Percentiles rank a stretch among this genome's conserved stretches.
Conservation (phyloP, 1,284 basidiomycete species). For the Tausonia pullulans region DNA sequence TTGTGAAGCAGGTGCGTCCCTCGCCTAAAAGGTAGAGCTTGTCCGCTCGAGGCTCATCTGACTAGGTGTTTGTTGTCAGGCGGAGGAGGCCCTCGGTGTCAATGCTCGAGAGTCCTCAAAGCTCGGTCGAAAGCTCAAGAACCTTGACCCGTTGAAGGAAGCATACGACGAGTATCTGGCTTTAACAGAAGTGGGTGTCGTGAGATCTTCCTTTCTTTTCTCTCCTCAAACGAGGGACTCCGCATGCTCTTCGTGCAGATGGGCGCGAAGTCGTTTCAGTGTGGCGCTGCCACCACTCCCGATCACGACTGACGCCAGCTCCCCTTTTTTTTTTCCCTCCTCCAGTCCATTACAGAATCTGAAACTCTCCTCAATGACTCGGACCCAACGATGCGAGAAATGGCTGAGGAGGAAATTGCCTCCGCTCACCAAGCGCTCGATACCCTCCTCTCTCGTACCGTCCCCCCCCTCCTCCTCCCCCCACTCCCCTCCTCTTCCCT, state of each 20-base stretch:
- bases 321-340: not conserved
- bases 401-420: conserved; percentile 62
- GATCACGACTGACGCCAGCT: not conserved
- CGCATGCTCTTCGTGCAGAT: not conserved
- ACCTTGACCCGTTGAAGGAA: not conserved
- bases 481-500: conserved; percentile 51
- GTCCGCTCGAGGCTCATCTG: not conserved
- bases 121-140: not conserved
- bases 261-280: not conserved
- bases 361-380: conserved; percentile 54
- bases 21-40: not conserved
- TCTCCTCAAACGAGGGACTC: not conserved
- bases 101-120: not conserved
- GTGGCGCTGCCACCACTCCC: not conserved
- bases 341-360: conserved; percentile 54
- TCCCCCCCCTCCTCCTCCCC: conserved; percentile 63
- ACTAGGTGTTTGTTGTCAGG: not conserved
- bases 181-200: not conserved
- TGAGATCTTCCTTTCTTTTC: not conserved
- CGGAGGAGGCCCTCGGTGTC: not conserved
- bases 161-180: not conserved
- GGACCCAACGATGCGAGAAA: conserved; percentile 60
- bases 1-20: not conserved
- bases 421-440: conserved; percentile 44
- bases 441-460: conserved; percentile 42